phyloP scores from a whole-genome alignment of 805 yeast species.

The Saccharomycopsis capsularis region DNA sequence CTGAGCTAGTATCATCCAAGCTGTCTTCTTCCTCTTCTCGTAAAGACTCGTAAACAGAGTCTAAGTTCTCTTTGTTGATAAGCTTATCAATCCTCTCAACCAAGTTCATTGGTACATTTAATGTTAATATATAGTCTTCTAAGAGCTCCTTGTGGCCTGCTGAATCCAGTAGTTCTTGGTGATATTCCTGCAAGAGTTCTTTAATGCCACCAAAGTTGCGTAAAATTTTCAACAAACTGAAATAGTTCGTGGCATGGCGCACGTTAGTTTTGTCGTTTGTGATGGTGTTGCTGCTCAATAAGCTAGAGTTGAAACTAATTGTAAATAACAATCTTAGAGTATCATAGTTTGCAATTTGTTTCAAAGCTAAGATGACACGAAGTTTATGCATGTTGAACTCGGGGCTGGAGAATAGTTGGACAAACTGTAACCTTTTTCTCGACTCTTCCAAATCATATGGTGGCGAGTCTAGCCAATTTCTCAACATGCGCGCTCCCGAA shows the following conservation, averaged over 20 bases:
- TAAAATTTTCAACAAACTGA: conserved; percentile 29
- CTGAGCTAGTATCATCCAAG: conserved; percentile 12
- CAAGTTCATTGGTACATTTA: conserved; percentile 35
- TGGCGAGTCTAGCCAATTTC: conserved; percentile 81
- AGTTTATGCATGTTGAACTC: conserved; percentile 22
- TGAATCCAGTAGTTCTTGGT: conserved; percentile 17
- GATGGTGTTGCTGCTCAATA: neutral
- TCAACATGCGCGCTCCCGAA: conserved; percentile 73
- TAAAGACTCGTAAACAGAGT: conserved; percentile 1
- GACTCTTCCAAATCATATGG: conserved; percentile 54
- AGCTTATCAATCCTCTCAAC: conserved; percentile 37
- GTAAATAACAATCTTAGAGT: conserved; percentile 50
- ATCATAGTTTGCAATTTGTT: conserved; percentile 37
- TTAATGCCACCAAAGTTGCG: conserved; percentile 59
- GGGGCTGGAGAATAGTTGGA: conserved; percentile 36
- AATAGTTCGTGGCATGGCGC: conserved; percentile 27
- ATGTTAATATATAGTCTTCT: conserved; percentile 24
- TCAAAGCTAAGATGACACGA: conserved; percentile 6
- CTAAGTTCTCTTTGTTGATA: conserved; percentile 35
- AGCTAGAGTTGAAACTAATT: conserved; percentile 16
- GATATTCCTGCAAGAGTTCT: conserved; percentile 62
- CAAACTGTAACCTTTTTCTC: conserved; percentile 45
- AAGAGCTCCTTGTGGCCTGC: conserved; percentile 24
- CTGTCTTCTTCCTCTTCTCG: conserved; percentile 22
- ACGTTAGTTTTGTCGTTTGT: conserved; percentile 28